A percentile compares a stretch with the other conserved stretches of the same genome.
Evolutionary conservation across 257 asterid genomes (phyloP).

Genomic region (Gentiana macrophylla): DNA sequence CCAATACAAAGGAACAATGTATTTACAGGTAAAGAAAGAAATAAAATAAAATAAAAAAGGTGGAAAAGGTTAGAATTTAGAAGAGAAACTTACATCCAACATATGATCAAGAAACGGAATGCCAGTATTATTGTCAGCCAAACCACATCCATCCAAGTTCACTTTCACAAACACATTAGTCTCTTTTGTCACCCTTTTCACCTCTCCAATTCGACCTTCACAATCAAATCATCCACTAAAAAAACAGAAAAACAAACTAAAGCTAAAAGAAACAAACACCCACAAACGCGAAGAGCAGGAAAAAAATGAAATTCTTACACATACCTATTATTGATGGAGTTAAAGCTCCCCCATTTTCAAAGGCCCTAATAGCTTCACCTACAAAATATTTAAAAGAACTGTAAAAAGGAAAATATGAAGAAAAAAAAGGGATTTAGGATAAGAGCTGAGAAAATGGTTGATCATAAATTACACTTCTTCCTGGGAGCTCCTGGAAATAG

Average conservation of each 20-base stretch:
- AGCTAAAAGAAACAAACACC: background rate
- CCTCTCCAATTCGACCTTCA: conserved; percentile 75
- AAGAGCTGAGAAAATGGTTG: no score
- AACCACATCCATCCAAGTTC: conserved; percentile 81
- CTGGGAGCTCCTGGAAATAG: no score
- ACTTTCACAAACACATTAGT: conserved; percentile 76
- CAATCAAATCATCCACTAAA: background rate
- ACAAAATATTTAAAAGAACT: no score
- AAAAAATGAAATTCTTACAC: background rate
- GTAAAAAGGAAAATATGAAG: no score
- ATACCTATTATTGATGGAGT: conserved; percentile 32
- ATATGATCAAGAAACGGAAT: conserved; percentile 93
- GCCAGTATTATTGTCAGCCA: conserved; percentile 70
- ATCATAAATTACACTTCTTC: no score
- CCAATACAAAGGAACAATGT: no score
- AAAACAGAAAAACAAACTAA: background rate
- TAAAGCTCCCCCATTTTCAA: conserved; percentile 43
- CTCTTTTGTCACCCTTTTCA: conserved; percentile 85
- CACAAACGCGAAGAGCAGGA: background rate
- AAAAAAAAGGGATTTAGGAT: no score
- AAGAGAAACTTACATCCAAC: conserved; percentile 63
- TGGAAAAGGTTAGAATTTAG: no score
- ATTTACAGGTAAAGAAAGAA: no score
- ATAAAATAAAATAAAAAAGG: no score
- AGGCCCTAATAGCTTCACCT: conserved; percentile 19